Percentiles rank a stretch among this genome's conserved stretches.
These are phyloP conservation scores for Trichoderma endophyticum DNA, from an alignment of 2,329 filamentous ascomycete species.

Conservation along the genomic window DNA sequence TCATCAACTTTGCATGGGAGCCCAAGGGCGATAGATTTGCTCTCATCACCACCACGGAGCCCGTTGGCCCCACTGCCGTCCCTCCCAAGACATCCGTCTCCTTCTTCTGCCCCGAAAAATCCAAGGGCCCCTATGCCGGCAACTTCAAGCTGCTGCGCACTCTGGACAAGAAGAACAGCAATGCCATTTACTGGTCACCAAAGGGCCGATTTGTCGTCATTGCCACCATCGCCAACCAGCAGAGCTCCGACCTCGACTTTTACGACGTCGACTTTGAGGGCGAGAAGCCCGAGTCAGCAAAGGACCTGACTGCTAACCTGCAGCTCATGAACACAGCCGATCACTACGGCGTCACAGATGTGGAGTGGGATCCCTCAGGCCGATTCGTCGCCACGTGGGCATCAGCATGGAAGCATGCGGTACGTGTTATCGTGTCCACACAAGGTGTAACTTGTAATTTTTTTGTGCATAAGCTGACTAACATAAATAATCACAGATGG, in stretches of 20 bases:
- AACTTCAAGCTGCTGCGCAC: constrained; percentile 97
- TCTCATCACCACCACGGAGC: constrained; percentile 90
- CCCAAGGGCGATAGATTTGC: constrained; percentile 97
- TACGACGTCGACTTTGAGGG: constrained; percentile 98
- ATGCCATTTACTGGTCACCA: constrained; percentile 98
- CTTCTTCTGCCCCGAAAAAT: constrained; percentile 96
- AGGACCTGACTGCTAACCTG: constrained; percentile 90
- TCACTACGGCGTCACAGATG: constrained; percentile 95
- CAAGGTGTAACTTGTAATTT: background rate
- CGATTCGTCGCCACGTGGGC: constrained; percentile 92
- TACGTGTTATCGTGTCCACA: constrained; percentile 49
- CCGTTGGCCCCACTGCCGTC: constrained; percentile 72
- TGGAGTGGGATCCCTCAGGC: constrained; percentile 97
- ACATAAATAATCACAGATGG: constrained; percentile 63
- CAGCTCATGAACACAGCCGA: constrained; percentile 92
- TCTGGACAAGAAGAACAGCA: constrained; percentile 98
- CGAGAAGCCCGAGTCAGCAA: constrained; percentile 88
- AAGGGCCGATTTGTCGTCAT: constrained; percentile 93
- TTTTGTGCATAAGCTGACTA: background rate
- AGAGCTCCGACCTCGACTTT: constrained; percentile 95
- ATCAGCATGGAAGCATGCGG: constrained; percentile 91
- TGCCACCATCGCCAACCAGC: constrained; percentile 86
- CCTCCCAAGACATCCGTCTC: constrained; percentile 90
- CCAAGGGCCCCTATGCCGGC: constrained; percentile 74
- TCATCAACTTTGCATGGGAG: constrained; percentile 99